These are phyloP conservation scores for Articulospora tetracladia DNA, from an alignment of 495 filamentous ascomycete species.

Conservation along the genomic window DNA sequence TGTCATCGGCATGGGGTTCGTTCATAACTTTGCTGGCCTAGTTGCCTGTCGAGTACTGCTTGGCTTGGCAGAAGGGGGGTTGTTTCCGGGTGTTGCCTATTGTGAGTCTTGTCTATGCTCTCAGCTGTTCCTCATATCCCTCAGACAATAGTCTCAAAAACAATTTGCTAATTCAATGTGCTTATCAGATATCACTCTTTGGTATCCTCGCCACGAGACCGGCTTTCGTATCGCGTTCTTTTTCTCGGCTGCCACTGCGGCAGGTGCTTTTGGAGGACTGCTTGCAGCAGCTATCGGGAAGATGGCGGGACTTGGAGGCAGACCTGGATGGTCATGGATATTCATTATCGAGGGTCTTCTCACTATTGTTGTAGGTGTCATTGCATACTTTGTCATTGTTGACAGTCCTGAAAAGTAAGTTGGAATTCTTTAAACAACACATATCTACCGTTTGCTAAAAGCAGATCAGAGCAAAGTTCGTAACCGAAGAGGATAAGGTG, in stretches of 20 bases:
- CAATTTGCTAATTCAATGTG: too few species aligned
- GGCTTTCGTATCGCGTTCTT: conserved; percentile 54
- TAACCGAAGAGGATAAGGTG: conserved; percentile 42
- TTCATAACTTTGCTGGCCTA: conserved; percentile 59
- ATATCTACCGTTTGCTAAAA: conserved; percentile 2
- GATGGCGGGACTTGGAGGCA: conserved; percentile 46
- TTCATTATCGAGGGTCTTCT: conserved; percentile 58
- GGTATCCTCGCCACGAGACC: conserved; percentile 58
- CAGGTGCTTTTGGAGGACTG: conserved; percentile 56
- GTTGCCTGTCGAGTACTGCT: conserved; percentile 56
- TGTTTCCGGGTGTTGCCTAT: conserved; percentile 53
- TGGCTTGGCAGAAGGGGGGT: conserved; percentile 56
- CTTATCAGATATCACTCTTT: conserved; percentile 59
- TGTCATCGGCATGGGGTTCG: conserved; percentile 66
- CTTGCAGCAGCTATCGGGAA: conserved; percentile 62
- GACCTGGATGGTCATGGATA: conserved; percentile 63
- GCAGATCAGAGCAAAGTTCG: conserved; percentile 53
- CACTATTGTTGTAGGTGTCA: conserved; percentile 30
- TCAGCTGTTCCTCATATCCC: too few species aligned
- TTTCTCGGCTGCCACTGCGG: conserved; percentile 51
- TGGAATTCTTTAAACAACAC: background rate
- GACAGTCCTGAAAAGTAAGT: conserved; percentile 51
- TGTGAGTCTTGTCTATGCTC: too few species aligned
- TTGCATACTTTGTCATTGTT: conserved; percentile 48
- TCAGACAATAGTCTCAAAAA: conserved; percentile 48